Evolutionary conservation across 164 flowering plant genomes (phyloP).

Genomic region (Cinnamomum chago): DNA sequence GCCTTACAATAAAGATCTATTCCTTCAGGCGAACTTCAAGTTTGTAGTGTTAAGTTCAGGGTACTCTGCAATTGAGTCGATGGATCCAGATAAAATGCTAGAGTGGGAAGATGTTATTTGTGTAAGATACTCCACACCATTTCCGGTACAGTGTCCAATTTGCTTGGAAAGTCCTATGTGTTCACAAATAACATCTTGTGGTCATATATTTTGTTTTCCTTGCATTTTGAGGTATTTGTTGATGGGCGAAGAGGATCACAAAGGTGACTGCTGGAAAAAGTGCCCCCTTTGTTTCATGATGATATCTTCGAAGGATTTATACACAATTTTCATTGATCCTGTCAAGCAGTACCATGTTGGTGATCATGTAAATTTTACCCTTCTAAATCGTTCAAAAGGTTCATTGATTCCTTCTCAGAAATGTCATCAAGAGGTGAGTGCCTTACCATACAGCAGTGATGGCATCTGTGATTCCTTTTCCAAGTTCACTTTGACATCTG

Average conservation of each 20-base stretch:
- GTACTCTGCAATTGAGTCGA: constrained; percentile 39
- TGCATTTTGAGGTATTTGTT: constrained; percentile 78
- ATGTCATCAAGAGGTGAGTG: constrained; percentile 26
- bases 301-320: constrained; percentile 80
- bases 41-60: constrained; percentile 81
- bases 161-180: constrained; percentile 87
- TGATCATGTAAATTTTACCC: constrained; percentile 64
- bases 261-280: constrained; percentile 70
- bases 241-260: constrained; percentile 64
- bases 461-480: constrained; percentile 50
- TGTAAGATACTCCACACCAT: constrained; percentile 65
- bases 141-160: constrained; percentile 82
- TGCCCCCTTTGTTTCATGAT: constrained; percentile 91
- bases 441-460: constrained; percentile 6
- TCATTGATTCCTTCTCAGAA: constrained; percentile 52
- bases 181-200: constrained; percentile 99
- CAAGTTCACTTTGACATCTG: constrained; percentile 72
- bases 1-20: constrained; percentile 89
- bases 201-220: constrained; percentile 95
- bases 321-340: constrained; percentile 68
- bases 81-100: constrained; percentile 88
- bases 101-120: constrained; percentile 94
- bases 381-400: constrained; percentile 68
- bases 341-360: constrained; percentile 62
- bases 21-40: constrained; percentile 91